These are phyloP conservation scores for Tetramitus jugosus DNA, from an alignment of 208 protist species.

Conservation along the genomic window DNA sequence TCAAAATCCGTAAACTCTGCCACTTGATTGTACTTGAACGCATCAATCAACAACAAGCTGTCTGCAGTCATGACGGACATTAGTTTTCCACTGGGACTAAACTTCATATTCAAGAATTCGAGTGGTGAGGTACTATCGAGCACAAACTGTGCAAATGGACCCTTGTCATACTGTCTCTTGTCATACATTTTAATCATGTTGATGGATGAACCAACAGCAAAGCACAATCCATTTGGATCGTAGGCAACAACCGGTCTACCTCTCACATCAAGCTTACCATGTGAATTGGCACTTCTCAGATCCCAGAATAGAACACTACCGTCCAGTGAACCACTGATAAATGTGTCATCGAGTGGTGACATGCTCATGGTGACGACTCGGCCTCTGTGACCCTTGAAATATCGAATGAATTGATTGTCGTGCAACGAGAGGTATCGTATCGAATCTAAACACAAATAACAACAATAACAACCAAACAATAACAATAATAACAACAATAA, in stretches of 20 bases:
- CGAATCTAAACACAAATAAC: not conserved
- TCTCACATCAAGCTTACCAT: not conserved
- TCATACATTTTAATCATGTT: conserved; percentile 17
- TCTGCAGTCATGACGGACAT: not conserved
- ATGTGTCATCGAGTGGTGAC: conserved; percentile 19
- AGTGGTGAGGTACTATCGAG: not conserved
- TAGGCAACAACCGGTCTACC: not conserved
- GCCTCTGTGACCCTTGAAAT: conserved; percentile 2
- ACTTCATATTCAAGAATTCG: not conserved
- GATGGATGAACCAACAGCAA: not conserved
- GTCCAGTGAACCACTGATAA: not conserved
- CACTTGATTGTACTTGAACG: not conserved
- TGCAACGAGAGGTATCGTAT: conserved; percentile 9
- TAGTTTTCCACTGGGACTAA: not conserved
- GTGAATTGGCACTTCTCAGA: not conserved
- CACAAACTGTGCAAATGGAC: not conserved
- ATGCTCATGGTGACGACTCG: not conserved
- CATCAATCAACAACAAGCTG: not conserved
- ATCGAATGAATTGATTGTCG: not conserved
- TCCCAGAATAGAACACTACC: not conserved
- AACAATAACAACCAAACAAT: no score
- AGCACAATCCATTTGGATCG: not conserved
- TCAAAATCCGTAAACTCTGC: not conserved
- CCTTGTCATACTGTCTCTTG: not conserved
- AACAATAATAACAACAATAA: no score